These are phyloP conservation scores for Flaveria brownii DNA, from an alignment of 129 eudicot species.

Conservation along the genomic window DNA sequence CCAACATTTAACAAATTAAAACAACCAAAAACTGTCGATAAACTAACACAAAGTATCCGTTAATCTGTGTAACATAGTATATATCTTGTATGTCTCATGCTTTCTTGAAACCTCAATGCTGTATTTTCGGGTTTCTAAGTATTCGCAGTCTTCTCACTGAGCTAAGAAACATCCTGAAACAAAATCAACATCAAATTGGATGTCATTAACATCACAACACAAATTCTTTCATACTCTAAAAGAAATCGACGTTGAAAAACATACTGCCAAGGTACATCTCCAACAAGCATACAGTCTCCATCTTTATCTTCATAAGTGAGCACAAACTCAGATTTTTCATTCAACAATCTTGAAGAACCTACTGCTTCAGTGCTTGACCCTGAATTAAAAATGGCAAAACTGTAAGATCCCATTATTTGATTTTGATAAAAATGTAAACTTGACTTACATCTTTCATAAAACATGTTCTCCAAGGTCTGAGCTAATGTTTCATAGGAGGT, in stretches of 20 bases:
- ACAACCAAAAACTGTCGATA: background rate
- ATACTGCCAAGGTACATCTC: conserved; percentile 97
- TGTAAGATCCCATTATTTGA: background rate
- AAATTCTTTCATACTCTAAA: background rate
- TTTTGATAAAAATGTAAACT: conserved; percentile 6
- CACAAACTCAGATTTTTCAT: conserved; percentile 78
- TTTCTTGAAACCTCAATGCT: conserved; percentile 28
- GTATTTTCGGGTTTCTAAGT: conserved; percentile 46
- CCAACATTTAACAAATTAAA: conserved; percentile 3
- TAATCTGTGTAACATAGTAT: conserved; percentile 14
- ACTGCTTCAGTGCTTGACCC: conserved; percentile 17
- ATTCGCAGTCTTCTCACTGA: conserved; percentile 87
- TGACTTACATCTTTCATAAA: conserved; percentile 51
- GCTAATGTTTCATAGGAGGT: conserved; percentile 74
- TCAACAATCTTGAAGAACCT: conserved; percentile 59
- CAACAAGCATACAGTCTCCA: conserved; percentile 98
- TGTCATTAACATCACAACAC: background rate
- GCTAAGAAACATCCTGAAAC: conserved; percentile 75
- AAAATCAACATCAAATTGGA: background rate
- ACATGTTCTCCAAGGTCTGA: conserved; percentile 72
- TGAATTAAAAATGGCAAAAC: background rate
- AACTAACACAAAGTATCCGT: conserved; percentile 14
- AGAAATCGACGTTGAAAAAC: conserved; percentile 12
- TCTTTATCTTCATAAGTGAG: conserved; percentile 97
- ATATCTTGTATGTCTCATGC: background rate